Conservation (phyloP, 1,284 basidiomycete species). For the Butyriboletus appendiculatus region DNA sequence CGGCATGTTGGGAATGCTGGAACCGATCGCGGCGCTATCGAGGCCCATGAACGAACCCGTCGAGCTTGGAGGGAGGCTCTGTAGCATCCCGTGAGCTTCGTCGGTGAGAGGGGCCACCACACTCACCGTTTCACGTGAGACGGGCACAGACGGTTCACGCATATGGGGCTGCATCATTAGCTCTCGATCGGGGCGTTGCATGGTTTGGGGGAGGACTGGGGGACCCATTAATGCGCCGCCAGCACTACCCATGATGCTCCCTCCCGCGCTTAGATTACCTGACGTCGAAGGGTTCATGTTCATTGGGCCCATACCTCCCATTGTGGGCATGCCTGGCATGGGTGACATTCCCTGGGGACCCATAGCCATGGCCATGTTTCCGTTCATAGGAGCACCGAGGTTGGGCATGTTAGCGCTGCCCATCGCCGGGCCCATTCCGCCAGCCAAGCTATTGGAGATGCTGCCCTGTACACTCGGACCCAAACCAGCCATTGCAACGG, state of each 20-base stretch:
- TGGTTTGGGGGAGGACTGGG: conserved; percentile 28
- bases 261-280: conserved; percentile 14
- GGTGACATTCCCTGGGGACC: conserved; percentile 20
- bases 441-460: conserved; percentile 17
- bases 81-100: conserved; percentile 3
- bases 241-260: conserved; percentile 19
- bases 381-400: conserved; percentile 17
- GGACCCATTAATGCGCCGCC: conserved; percentile 28
- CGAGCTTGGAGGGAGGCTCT: conserved; percentile 28
- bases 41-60: conserved; percentile 28
- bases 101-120: not conserved
- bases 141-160: conserved; percentile 25
- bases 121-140: conserved; percentile 30
- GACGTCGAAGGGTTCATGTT: conserved; percentile 19
- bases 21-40: conserved; percentile 17
- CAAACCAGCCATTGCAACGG: conserved; percentile 12
- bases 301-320: conserved; percentile 22
- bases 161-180: conserved; percentile 28
- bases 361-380: conserved; percentile 21
- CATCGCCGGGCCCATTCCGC: conserved; percentile 13
- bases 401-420: conserved; percentile 8
- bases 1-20: conserved; percentile 15
- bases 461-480: conserved; percentile 8
- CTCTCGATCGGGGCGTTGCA: conserved; percentile 29
- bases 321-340: conserved; percentile 18